Percentiles rank a stretch among this genome's conserved stretches.
phyloP scores from a whole-genome alignment of 2,329 filamentous ascomycete species.

The Laburnicola sp. region DNA sequence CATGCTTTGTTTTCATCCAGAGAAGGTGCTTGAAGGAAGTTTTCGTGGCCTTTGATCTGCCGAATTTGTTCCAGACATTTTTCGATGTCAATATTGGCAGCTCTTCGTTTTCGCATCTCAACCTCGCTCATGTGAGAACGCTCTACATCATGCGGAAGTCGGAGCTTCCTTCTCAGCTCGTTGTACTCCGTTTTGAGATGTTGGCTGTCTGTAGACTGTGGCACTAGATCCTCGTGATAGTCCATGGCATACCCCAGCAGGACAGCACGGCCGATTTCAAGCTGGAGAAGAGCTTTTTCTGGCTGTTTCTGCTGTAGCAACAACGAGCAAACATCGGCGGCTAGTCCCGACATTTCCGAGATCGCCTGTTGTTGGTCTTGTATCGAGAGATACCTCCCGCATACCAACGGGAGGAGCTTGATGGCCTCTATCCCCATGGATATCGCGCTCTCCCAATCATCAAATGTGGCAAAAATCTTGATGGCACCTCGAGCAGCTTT shows the following conservation, averaged over 20 bases:
- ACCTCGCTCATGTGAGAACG: too few species aligned
- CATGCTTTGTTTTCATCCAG: neutral
- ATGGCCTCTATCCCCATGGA: neutral
- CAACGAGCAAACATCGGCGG: neutral
- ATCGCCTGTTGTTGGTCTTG: neutral
- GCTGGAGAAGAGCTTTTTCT: neutral
- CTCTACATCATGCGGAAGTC: neutral
- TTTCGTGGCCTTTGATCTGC: neutral
- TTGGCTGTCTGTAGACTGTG: neutral
- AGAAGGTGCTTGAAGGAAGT: neutral
- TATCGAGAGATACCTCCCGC: neutral
- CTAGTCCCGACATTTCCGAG: neutral
- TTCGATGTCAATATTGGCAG: neutral
- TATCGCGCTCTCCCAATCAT: too few species aligned
- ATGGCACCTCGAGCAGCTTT: too few species aligned
- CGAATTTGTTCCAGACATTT: slow-evolving; percentile 4
- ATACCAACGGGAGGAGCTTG: neutral
- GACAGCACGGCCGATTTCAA: slow-evolving; percentile 5
- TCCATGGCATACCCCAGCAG: slow-evolving; percentile 5
- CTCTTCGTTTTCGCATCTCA: too few species aligned
- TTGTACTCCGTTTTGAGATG: neutral
- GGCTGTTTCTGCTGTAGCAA: neutral
- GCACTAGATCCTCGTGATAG: neutral
- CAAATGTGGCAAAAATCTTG: too few species aligned
- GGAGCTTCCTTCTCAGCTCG: neutral